Percentiles rank a stretch among this genome's conserved stretches.
These are phyloP conservation scores for Thermomucor indicae-seudaticae DNA, from an alignment of 371 early-diverging fungal species.

Conservation along the genomic window DNA sequence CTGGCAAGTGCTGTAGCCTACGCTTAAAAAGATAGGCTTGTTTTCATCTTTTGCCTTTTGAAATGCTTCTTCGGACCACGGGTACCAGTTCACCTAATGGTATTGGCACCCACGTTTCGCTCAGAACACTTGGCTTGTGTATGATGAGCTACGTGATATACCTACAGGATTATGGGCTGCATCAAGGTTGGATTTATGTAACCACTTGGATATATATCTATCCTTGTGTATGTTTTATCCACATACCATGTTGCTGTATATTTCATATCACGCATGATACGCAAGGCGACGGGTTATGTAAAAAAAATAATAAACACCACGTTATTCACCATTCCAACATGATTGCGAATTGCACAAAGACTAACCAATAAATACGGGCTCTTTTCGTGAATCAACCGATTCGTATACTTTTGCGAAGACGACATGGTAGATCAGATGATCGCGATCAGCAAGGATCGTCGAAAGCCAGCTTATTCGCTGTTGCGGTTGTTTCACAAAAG, in stretches of 20 bases:
- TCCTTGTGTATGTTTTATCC: background rate
- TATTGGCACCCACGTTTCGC: background rate
- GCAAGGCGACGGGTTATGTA: background rate
- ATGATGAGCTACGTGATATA: background rate
- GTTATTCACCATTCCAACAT: background rate
- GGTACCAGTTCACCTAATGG: conserved; percentile 65
- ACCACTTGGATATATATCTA: background rate
- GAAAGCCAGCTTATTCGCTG: too few species aligned
- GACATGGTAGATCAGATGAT: too few species aligned
- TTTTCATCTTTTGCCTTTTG: conserved; percentile 42
- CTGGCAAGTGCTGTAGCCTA: conserved; percentile 72
- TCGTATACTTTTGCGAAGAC: too few species aligned
- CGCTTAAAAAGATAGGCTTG: conserved; percentile 62
- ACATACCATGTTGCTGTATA: conserved; percentile 45
- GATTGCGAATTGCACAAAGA: background rate
- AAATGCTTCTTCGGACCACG: conserved; percentile 71
- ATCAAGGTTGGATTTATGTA: background rate
- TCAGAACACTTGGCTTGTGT: background rate
- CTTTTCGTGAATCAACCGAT: conserved; percentile 55
- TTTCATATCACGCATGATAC: conserved; percentile 1
- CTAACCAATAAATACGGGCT: conserved; percentile 61
- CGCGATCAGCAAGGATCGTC: too few species aligned
- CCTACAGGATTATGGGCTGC: conserved; percentile 46
- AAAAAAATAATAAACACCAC: background rate
- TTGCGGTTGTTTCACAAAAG: too few species aligned